Evolutionary conservation across 768 basidiomycete genomes (phyloP).

Genomic region (Tylopilus intermedius): DNA sequence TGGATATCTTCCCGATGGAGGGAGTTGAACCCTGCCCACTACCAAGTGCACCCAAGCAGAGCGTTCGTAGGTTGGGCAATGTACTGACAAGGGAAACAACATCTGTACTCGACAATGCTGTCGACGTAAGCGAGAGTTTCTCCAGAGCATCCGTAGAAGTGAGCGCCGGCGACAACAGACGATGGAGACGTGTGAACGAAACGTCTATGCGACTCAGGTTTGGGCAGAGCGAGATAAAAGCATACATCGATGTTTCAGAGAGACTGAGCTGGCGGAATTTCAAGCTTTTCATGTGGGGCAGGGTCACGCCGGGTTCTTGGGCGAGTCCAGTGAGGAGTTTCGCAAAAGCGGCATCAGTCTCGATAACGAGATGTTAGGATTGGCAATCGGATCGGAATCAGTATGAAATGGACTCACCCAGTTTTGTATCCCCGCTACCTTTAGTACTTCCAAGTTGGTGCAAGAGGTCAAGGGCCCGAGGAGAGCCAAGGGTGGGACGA

Average conservation of each 20-base stretch:
- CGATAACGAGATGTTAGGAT: not conserved
- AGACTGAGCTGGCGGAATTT: constrained; percentile 55
- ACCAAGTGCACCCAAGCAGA: constrained; percentile 59
- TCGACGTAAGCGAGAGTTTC: constrained; percentile 64
- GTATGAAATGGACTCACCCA: constrained; percentile 41
- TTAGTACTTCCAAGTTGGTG: constrained; percentile 47
- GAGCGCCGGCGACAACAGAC: constrained; percentile 20
- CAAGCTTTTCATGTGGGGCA: constrained; percentile 45
- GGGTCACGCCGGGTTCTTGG: constrained; percentile 20
- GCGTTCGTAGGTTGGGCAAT: constrained; percentile 40
- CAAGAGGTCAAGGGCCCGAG: constrained; percentile 37
- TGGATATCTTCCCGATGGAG: constrained; percentile 42
- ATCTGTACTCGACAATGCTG: constrained; percentile 37
- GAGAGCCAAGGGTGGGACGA: constrained; percentile 46
- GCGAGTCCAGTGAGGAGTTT: constrained; percentile 36
- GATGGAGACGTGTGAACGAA: constrained; percentile 57
- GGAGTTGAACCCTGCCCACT: constrained; percentile 39
- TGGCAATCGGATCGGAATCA: not conserved
- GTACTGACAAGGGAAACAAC: constrained; percentile 36
- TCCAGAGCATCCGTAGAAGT: constrained; percentile 33
- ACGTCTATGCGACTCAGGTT: constrained; percentile 52
- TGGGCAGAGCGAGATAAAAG: constrained; percentile 44
- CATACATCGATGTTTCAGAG: constrained; percentile 44
- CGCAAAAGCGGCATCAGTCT: constrained; percentile 56
- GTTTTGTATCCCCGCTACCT: constrained; percentile 56